Evolutionary conservation across 495 filamentous ascomycete species (phyloP).

Genomic region (Penicillium cinerascens): DNA sequence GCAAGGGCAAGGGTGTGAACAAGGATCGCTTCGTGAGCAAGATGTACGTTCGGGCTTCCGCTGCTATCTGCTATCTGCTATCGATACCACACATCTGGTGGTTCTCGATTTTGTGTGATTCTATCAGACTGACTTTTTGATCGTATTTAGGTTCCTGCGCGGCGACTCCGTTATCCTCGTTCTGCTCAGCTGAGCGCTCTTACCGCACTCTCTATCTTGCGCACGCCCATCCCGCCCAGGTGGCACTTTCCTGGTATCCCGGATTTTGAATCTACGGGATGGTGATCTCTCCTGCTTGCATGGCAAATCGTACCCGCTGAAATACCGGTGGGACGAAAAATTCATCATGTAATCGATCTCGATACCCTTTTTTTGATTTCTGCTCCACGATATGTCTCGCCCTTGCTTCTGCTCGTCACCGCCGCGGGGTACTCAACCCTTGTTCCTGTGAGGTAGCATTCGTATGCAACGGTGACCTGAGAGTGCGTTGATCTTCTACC

Average conservation of each 20-base stretch:
- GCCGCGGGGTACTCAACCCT: not conserved
- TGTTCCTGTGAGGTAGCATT: slow-evolving; percentile 12
- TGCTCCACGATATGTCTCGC: slow-evolving; percentile 6
- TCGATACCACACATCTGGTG: not conserved
- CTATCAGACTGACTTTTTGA: not conserved
- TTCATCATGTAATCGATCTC: slow-evolving; percentile 25
- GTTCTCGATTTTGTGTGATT: not conserved
- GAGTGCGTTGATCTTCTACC: not conserved
- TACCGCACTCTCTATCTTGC: slow-evolving; percentile 5
- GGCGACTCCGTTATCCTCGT: slow-evolving; percentile 95
- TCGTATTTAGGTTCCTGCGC: slow-evolving; percentile 70
- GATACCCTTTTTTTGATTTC: slow-evolving; percentile 21
- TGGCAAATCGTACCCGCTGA: slow-evolving; percentile 9
- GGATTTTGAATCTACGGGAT: slow-evolving; percentile 8
- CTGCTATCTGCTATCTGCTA: not conserved
- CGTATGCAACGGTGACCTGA: slow-evolving; percentile 9
- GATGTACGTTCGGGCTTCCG: slow-evolving; percentile 59
- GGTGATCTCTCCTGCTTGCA: slow-evolving; percentile 14
- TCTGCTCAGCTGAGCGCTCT: slow-evolving; percentile 64
- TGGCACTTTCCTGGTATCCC: slow-evolving; percentile 9
- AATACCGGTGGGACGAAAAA: slow-evolving; percentile 5
- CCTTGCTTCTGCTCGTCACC: slow-evolving; percentile 24
- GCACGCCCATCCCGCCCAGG: slow-evolving; percentile 15
- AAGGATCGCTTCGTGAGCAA: slow-evolving; percentile 99
- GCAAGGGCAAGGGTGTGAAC: slow-evolving; percentile 88